These are phyloP conservation scores for Suillus subluteus DNA, from an alignment of 768 basidiomycete genomes.

Conservation along the genomic window DNA sequence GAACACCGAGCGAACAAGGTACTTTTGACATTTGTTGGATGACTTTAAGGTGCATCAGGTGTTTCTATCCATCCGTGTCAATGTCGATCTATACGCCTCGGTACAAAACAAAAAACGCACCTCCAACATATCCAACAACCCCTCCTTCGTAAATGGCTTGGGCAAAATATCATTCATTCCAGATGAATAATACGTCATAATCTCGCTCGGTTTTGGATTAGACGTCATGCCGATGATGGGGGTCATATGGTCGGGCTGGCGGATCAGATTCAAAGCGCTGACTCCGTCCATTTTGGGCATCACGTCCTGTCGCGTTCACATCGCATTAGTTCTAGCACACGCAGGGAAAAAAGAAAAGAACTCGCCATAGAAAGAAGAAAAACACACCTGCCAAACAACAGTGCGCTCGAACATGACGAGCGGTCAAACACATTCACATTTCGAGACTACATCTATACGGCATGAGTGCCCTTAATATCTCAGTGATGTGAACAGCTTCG, in stretches of 20 bases:
- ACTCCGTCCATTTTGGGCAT: constrained; percentile 91
- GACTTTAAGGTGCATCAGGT: constrained; percentile 83
- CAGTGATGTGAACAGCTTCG: too few relatives aligned
- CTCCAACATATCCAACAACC: constrained; percentile 90
- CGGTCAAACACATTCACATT: too few relatives aligned
- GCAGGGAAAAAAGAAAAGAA: constrained; percentile 15
- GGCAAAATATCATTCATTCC: constrained; percentile 98
- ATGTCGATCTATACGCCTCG: too few relatives aligned
- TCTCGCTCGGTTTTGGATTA: constrained; percentile 90
- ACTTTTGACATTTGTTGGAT: constrained; percentile 77
- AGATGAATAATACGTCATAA: constrained; percentile 73
- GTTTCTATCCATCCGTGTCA: constrained; percentile 59
- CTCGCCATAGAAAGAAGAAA: constrained; percentile 61
- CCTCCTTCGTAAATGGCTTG: constrained; percentile 95
- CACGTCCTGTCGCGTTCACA: constrained; percentile 66
- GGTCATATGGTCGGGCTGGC: constrained; percentile 93
- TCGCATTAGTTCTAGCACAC: constrained; percentile 10
- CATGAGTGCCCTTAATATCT: too few relatives aligned
- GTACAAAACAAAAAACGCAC: constrained; percentile 37
- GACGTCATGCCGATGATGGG: constrained; percentile 99
- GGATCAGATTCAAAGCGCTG: constrained; percentile 88
- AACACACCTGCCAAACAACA: too few relatives aligned
- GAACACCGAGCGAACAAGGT: constrained; percentile 68
- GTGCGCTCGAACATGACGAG: too few relatives aligned
- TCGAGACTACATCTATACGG: too few relatives aligned